Base-by-base conservation (phyloP, 1,284 basidiomycete species). In the Xerocomus nothofagi region DNA sequence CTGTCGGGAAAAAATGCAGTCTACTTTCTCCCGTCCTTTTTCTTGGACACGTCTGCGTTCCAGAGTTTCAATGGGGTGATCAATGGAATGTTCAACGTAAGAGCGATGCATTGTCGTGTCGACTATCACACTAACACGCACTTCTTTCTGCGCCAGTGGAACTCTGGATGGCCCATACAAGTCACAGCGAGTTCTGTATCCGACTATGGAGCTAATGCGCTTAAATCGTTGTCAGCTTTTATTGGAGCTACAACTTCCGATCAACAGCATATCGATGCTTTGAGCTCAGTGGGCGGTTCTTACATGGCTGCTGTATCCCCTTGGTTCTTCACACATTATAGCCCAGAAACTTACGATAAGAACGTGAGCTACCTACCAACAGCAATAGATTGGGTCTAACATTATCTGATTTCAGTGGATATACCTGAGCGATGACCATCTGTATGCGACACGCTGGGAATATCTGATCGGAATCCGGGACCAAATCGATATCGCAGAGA, bases 261-360 rank as follows among this genome's bases (percentile, higher is more conserved):
- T 52, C 61, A 63, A 8, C 61, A 77, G 50, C 75, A 80, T 53
- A 60, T 79, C 39, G 54, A 67, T 18, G 70, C 65, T 4, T 66
- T 82, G 48, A 34, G 54, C n/a, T 51, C 60, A 12, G 58, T 71
- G 36, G 56, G 59, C 4, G 65, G 64, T 47, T 54, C 55, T 5
- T 65, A 63, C 31, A 57, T 65, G 46, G 75, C 73, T 20, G 68
- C 78, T 20, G 78, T 86, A 23, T 82, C 84, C 14, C 82, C 87
- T 39, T 83, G 80, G 78, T 93, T 93, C 75, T 93, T 86, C 74
- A 91, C 90, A 8, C 86, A 88, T 58, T 88, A 85, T 59, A 72
- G 79, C 26, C 69, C 73, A 4, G 64, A 84, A 36, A 74, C 78
- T 0, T 91, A 81, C 68, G 84, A 92, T 73, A 93, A 93, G 73